Evolutionary conservation across 352 stramenopile species (phyloP).

Genomic region (Elongisporangium senticosum): DNA sequence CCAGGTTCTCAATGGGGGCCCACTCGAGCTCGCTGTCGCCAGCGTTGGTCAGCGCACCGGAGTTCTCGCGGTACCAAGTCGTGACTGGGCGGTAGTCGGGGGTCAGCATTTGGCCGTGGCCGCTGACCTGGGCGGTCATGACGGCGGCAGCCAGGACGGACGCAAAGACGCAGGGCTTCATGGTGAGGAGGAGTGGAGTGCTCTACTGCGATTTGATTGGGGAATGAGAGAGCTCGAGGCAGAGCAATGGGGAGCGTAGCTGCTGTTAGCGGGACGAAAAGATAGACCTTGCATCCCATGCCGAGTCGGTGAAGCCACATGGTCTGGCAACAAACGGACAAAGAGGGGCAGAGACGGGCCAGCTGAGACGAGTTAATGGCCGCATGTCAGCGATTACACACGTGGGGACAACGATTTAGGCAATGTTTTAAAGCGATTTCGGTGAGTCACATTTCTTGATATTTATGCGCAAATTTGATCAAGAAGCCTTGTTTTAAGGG

Average conservation of each 20-base stretch:
- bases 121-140: conserved; percentile 16
- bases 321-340: not conserved
- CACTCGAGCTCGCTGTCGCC: conserved; percentile 43
- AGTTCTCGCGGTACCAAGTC: conserved; percentile 30
- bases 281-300: conserved; percentile 1
- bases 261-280: not conserved
- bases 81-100: conserved; percentile 30
- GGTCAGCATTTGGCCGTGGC: conserved; percentile 31
- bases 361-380: not conserved
- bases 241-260: not conserved
- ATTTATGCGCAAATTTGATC: too few relatives aligned
- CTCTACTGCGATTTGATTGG: not conserved
- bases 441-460: too few relatives aligned
- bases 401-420: not conserved
- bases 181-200: conserved; percentile 1
- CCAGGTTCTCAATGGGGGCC: conserved; percentile 49
- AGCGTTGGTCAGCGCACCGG: conserved; percentile 35
- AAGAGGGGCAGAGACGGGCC: not conserved
- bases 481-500: not conserved
- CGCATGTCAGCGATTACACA: not conserved
- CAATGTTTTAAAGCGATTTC: not conserved
- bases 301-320: not conserved
- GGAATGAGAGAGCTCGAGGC: not conserved
- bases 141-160: conserved; percentile 15
- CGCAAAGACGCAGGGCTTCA: conserved; percentile 27